phyloP scores from a whole-genome alignment of 2,329 filamentous ascomycete species.

The Trichoderma simmonsii region DNA sequence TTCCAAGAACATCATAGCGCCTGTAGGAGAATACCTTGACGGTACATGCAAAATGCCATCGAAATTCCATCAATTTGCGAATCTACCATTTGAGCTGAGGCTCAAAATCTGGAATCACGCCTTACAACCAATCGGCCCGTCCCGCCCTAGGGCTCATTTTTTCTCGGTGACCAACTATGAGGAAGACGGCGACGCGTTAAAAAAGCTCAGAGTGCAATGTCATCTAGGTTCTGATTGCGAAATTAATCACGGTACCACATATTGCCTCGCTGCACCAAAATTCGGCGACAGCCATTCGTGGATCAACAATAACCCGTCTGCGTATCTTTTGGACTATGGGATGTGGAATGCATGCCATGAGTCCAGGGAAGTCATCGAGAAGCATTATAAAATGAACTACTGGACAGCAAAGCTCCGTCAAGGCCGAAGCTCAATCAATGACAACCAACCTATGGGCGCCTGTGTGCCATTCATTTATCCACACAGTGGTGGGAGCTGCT shows the following conservation, averaged over 20 bases:
- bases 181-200: not conserved
- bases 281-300: not conserved
- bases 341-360: conserved; percentile 6
- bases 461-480: not conserved
- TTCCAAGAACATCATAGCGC: not conserved
- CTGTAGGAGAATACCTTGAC: not conserved
- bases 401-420: not conserved
- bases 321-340: conserved; percentile 12
- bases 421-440: not conserved
- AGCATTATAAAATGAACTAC: not conserved
- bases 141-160: not conserved
- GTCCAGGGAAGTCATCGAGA: not conserved
- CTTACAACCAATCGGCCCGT: not conserved
- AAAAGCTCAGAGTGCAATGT: conserved; percentile 6
- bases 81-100: not conserved
- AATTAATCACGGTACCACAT: not conserved
- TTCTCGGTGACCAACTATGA: not conserved
- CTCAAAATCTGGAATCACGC: conserved; percentile 18
- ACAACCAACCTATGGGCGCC: not conserved
- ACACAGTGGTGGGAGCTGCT: not conserved
- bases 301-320: conserved; percentile 3
- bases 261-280: not conserved
- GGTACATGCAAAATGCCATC: not conserved
- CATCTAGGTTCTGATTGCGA: not conserved
- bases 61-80: not conserved